Evolutionary conservation across 108 stramenopile species (phyloP).

Genomic region (Fragilaria crotonensis): DNA sequence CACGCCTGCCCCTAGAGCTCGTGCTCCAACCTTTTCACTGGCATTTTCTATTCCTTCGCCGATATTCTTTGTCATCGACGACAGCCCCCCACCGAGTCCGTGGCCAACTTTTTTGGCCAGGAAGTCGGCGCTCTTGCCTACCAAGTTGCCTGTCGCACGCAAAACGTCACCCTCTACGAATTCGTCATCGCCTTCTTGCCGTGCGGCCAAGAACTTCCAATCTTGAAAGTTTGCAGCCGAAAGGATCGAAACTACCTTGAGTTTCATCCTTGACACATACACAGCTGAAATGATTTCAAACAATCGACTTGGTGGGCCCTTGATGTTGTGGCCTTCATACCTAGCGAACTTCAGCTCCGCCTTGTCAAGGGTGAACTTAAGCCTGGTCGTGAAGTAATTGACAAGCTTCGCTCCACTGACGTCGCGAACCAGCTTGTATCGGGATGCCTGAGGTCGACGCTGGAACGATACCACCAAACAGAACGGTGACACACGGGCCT

Average conservation of each 20-base stretch:
- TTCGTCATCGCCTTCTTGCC: conserved; percentile 76
- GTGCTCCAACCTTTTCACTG: conserved; percentile 59
- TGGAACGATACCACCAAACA: conserved; percentile 65
- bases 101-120: conserved; percentile 59
- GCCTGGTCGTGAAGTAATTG: conserved; percentile 66
- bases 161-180: conserved; percentile 81
- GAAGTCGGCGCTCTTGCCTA: conserved; percentile 62
- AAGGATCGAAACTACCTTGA: conserved; percentile 66
- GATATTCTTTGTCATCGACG: conserved; percentile 37
- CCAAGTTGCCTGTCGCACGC: conserved; percentile 74
- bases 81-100: conserved; percentile 60
- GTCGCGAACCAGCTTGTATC: conserved; percentile 43
- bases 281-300: conserved; percentile 64
- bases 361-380: conserved; percentile 76
- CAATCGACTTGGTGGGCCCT: conserved; percentile 76
- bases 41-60: conserved; percentile 72
- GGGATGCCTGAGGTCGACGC: conserved; percentile 55
- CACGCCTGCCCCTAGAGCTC: conserved; percentile 71
- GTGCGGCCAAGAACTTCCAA: conserved; percentile 73
- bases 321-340: conserved; percentile 58
- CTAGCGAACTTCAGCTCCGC: conserved; percentile 74
- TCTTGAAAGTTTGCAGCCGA: conserved; percentile 79
- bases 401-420: conserved; percentile 58
- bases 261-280: conserved; percentile 69
- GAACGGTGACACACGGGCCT: conserved; percentile 69